Evolutionary conservation across 2,329 filamentous ascomycete genomes (phyloP).

Genomic region (Pseudogymnoascus sp.): DNA sequence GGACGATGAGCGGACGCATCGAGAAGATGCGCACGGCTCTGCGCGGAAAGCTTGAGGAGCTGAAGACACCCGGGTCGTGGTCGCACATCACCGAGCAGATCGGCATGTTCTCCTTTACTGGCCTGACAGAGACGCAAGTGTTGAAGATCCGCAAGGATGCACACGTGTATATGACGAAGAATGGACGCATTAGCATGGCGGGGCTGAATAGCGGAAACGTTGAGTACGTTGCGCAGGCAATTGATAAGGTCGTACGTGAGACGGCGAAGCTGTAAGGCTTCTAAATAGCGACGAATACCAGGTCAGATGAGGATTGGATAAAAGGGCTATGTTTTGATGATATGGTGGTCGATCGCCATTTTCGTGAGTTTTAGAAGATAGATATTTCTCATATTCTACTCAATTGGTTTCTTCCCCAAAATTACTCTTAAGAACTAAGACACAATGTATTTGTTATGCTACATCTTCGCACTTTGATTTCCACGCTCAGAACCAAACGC

Average conservation of each 20-base stretch:
- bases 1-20: conserved; percentile 92
- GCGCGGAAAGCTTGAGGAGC: conserved; percentile 70
- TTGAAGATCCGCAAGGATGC: conserved; percentile 58
- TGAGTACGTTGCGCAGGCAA: conserved; percentile 84
- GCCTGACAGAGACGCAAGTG: conserved; percentile 67
- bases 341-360: not conserved
- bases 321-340: not conserved
- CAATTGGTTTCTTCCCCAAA: not conserved
- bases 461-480: not conserved
- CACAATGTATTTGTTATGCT: not conserved
- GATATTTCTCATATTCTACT: conserved; percentile 5
- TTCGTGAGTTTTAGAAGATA: not conserved
- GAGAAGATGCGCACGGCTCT: conserved; percentile 80
- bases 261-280: conserved; percentile 12
- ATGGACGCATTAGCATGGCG: conserved; percentile 96
- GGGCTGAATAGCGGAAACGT: conserved; percentile 90
- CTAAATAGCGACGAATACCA: not conserved
- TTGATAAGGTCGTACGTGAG: conserved; percentile 67
- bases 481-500: conserved; percentile 7
- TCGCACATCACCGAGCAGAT: conserved; percentile 98
- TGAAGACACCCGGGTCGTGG: conserved; percentile 84
- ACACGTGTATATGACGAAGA: conserved; percentile 93
- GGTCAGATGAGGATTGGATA: not conserved
- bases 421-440: not conserved
- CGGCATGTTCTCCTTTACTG: conserved; percentile 97